Conservation (phyloP, 345 rosid genomes). For the Eucalyptus albens region DNA sequence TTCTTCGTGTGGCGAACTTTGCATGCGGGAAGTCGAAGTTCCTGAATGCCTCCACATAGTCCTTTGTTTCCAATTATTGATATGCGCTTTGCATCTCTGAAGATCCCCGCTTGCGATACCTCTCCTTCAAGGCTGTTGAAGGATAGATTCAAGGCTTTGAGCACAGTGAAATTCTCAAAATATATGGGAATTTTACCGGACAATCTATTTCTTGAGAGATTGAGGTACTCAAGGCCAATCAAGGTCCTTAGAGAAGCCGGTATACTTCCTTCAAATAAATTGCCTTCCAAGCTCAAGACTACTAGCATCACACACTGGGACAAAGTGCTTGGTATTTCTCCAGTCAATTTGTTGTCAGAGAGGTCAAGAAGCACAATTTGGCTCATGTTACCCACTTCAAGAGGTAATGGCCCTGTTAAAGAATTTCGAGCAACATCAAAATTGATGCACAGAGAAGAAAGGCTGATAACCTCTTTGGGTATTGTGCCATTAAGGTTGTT, state of each 20-base stretch:
- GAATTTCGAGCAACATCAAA: background rate
- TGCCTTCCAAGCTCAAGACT: background rate
- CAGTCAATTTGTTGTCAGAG: background rate
- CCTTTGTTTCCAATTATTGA: background rate
- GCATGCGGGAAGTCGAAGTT: background rate
- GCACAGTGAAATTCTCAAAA: background rate
- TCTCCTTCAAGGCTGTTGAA: background rate
- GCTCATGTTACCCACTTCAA: background rate
- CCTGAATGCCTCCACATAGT: background rate
- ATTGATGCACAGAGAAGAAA: too few relatives aligned
- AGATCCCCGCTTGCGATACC: background rate
- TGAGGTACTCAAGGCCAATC: background rate
- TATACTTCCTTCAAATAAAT: background rate
- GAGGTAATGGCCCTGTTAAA: rapidly evolving
- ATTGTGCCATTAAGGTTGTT: background rate
- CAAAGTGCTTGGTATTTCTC: background rate
- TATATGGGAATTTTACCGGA: background rate
- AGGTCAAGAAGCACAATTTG: rapidly evolving
- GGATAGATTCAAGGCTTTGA: background rate
- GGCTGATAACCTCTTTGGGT: background rate
- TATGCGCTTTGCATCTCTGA: rapidly evolving
- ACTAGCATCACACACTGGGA: background rate
- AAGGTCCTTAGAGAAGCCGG: background rate
- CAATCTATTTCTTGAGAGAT: background rate
- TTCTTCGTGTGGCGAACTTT: background rate